phyloP scores from a whole-genome alignment of 1,284 basidiomycete genomes.

The Thelephora terrestris region DNA sequence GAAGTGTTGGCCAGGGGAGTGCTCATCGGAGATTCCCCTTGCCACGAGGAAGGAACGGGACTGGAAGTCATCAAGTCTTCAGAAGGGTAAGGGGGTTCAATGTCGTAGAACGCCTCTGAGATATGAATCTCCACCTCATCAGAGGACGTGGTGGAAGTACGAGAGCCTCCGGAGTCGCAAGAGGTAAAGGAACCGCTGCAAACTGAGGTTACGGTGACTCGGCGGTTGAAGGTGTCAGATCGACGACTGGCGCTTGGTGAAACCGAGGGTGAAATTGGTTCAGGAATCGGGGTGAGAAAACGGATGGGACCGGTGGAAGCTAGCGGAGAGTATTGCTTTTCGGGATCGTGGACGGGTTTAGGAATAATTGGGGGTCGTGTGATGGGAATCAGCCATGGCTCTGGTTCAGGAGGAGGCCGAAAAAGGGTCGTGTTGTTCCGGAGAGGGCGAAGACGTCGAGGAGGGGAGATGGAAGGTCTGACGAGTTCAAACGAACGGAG shows the following conservation, averaged over 20 bases:
- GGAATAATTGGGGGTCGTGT: constrained; percentile 11
- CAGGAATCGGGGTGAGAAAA: neutral
- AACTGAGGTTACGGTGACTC: constrained; percentile 6
- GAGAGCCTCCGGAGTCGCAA: neutral
- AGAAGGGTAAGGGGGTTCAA: constrained; percentile 42
- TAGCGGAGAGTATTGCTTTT: neutral
- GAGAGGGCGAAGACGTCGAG: constrained; percentile 26
- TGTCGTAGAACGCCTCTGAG: constrained; percentile 54
- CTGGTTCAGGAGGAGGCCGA: constrained; percentile 4
- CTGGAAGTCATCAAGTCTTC: constrained; percentile 34
- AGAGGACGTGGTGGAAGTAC: neutral
- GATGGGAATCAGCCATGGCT: constrained; percentile 10
- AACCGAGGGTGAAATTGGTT: constrained; percentile 3
- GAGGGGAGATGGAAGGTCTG: constrained; percentile 49
- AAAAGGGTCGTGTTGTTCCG: constrained; percentile 1
- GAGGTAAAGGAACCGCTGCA: neutral
- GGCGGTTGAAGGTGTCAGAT: constrained; percentile 6
- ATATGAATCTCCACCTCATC: constrained; percentile 33
- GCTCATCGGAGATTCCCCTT: constrained; percentile 15
- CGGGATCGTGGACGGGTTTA: neutral
- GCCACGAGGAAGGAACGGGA: constrained; percentile 12
- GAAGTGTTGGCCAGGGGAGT: too few relatives aligned
- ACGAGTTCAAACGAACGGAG: constrained; percentile 66
- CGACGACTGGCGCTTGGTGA: constrained; percentile 10
- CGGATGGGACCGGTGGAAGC: neutral